Evolutionary conservation across 805 yeast species (phyloP), one percentile per base, ranked within the genome.

Genomic region (Candida germanica): DNA sequence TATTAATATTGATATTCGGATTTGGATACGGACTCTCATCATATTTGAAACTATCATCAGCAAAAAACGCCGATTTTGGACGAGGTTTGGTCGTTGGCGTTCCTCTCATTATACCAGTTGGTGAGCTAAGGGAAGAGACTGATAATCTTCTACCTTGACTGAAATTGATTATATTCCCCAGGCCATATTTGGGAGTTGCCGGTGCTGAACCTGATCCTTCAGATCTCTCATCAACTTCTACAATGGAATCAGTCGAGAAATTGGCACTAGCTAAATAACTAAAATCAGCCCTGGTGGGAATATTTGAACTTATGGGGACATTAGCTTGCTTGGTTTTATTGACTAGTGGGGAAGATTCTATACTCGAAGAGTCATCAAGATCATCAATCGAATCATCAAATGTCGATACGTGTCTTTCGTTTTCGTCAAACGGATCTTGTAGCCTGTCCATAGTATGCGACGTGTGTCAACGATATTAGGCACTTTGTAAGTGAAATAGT

Each of bases 31-130:
- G 36, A 16, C 36, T 31, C 12, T 37, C 40, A 12, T 36, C 40
- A 17, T 12, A 13, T 16, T 16, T 32, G 25, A 32, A 24, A 14
- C 31, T 31, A 31, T 64, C 69, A 39, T 49, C 50, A 24, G 57
- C 47, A 41, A 60, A 60, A 11, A 57, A 49, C 2, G 64, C 66
- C 6, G 71, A 64, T 26, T 54, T 50, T 3, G 73, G 73, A 20
- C 71, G 44, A 4, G 59, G 46, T 15, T 60, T 39, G 12, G 52
- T 17, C 28, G 13, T 27, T 7, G 47, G 17, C 13, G 33, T 36
- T 12, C 49, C 38, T 18, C 46, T 28, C 13, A 39, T 8, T 39
- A 40, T 2, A 34, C 41, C 5, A 44, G 53, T 33, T 38, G 54
- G 29, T 33, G 43, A 24, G 35, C 36, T 42, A 12, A 53, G 32